Base-by-base conservation (phyloP, 345 rosid species). In the Corymbia maculata region DNA sequence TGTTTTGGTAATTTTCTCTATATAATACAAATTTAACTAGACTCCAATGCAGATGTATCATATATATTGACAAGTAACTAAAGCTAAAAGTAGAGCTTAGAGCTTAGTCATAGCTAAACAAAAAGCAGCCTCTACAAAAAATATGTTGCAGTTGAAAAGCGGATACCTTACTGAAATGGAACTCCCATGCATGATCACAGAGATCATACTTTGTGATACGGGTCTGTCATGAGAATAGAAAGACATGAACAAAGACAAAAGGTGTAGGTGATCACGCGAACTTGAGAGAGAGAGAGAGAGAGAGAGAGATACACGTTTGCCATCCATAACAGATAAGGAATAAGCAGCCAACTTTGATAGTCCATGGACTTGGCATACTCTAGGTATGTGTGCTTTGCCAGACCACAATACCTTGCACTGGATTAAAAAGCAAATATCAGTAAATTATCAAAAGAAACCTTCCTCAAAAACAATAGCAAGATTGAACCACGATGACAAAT, bases 131-230 rank as follows among this genome's bases (percentile, higher is more conserved):
- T 24, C 52, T 45, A 84, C 19, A 9, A 51, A 47, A 52, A 85
- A 16, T 24, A 24, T 17, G 14, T 51, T 32, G 52, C 36, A 14
- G 59, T 85, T 85, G 86, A 42, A 86, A 87, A 28, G 79, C 24
- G 89, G 87, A 22, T 92, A 93, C 96, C 95, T 92, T 89, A 55
- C 87, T 88, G 82, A 93, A 92, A 90, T 93, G 97, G 87, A 94
- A 94, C 80, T 93, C 95, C 97, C 95, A 95, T 51, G 79, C 92
- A 90, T 95, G 95, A 87, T 93, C 95, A 66, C 95, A 94, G 8
- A 95, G 92, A 88, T 95, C 95, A 70, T 93, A 95, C 91, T 89
- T 93, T 89, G 85, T 88, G 86, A 95, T 95, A 85, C 95, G 93
- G 84, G 45, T 88, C 97, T 95, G 93, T 59, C 70, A 94, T 10